Conservation (phyloP, 2,329 filamentous ascomycete genomes). For the Phoma sp. region DNA sequence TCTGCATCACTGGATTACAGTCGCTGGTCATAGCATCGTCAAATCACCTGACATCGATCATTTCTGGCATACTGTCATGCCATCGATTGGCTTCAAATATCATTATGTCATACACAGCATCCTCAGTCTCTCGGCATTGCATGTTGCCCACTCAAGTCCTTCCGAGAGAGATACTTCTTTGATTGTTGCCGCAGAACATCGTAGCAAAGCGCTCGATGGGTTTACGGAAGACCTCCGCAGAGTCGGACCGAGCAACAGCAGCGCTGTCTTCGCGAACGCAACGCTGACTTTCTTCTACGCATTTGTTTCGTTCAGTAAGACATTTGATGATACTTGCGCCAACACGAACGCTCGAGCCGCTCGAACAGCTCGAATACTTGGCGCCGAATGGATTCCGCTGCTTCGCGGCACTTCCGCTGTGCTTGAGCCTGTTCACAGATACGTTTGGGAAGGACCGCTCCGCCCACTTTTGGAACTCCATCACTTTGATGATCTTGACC, state of each 20-base stretch:
- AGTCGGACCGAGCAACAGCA: slow-evolving; percentile 11
- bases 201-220: slow-evolving; percentile 19
- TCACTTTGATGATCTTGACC: slow-evolving; percentile 19
- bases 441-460: slow-evolving; percentile 20
- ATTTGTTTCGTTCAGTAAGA: slow-evolving; percentile 22
- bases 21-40: slow-evolving; percentile 22
- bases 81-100: slow-evolving; percentile 23
- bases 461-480: slow-evolving; percentile 8
- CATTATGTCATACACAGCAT: slow-evolving; percentile 26
- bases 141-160: slow-evolving; percentile 23
- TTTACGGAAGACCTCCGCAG: slow-evolving; percentile 18
- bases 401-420: slow-evolving; percentile 20
- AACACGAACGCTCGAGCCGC: slow-evolving; percentile 3
- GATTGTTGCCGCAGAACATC: slow-evolving; percentile 17
- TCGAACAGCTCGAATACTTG: slow-evolving; percentile 21
- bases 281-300: slow-evolving; percentile 21
- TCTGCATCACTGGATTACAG: slow-evolving; percentile 29
- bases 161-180: slow-evolving; percentile 6
- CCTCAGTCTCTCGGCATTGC: slow-evolving; percentile 26
- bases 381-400: slow-evolving; percentile 27
- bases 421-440: slow-evolving; percentile 7
- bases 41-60: slow-evolving; percentile 6
- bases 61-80: slow-evolving; percentile 23
- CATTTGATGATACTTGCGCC: not conserved
- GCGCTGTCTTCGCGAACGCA: slow-evolving; percentile 25